Base-by-base conservation (phyloP, 305 asterid genomes). In the Petunia hybrid region DNA sequence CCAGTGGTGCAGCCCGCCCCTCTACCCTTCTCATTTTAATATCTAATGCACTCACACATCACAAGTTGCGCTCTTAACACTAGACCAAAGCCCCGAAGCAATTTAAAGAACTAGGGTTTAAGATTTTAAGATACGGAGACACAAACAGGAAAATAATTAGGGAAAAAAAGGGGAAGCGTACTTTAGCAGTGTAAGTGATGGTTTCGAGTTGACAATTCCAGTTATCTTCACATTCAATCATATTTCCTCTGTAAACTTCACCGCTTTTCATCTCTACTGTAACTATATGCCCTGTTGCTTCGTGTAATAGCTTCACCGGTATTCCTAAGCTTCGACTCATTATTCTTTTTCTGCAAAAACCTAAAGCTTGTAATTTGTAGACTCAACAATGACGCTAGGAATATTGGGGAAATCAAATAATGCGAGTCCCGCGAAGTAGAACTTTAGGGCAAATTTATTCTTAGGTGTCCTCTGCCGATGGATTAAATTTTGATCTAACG, bases 161-260 rank as follows among this genome's bases (percentile, higher is more conserved):
- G 69, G 31, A 46, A 4, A 13, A 10, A n/a, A 4, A 67, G 16
- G 60, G 43, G 31, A 78, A 1, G 1, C 57, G 7, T 79, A 80
- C 82, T 67, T 67, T 55, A 39, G 66, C 82, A 48, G 77, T 65
- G 64, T 56, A 80, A 39, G 76, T 51, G 62, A 67, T 80, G 22
- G 3, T 40, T 53, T 66, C 67, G 59, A 80, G 76, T 13, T 67
- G 82, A 56, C 78, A 66, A 71, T 80, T 80, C 83, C 83, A 80
- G 73, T 80, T 80, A 64, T 80, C 83, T 22, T 80, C 83, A 62
- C 83, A 80, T 73, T 80, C 83, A 40, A 80, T 80, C 83, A 80
- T 80, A 35, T 74, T 80, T 5, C 83, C 83, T 80, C 83, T 60
- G 51, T 80, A 80, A 31, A 80, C 62, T 64, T 80, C 83, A 1